Evolutionary conservation across 2,329 filamentous ascomycete genomes (phyloP), one percentile per base, ranked within the genome.

Genomic region (Calonectria multiphialidica): DNA sequence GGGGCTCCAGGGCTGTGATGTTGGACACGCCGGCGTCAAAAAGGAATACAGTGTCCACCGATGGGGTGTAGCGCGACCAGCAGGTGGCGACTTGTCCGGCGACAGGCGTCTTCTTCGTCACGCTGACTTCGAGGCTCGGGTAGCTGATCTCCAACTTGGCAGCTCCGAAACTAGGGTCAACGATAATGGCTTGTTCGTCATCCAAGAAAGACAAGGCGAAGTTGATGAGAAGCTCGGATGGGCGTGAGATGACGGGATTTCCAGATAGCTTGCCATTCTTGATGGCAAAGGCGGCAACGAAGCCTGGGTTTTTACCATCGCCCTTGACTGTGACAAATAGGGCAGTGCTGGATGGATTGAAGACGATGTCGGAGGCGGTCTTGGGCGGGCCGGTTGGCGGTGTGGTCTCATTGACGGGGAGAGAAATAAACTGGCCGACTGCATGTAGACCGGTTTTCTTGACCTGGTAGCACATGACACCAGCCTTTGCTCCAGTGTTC

Each of bases 401-500:
- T 15, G 57, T 62, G 23, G 57, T 62, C 57, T 62, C 57, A 15
- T 44, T 42, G 18, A 62, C 40, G 28, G 57, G 57, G 40, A 62
- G 57, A 45, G 57, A 33, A 37, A 62, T 62, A 40, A 62, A 62
- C 23, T 45, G 9, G 23, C 57, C 57, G 2, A 62, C 25, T 2
- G 57, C 37, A 7, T 62, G 57, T 18, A 62, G 5, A 10, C 57
- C 57, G 23, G 23, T 21, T 18, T 33, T 62, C 2, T 62, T 62
- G 57, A 62, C 37, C n/a, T 28, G 40, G 57, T 62, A 62, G 57
- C 57, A 62, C 57, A 62, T 62, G 57, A 62, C 40, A 8, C 57
- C 57, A 2, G 57, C 57, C 40, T 62, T 62, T 2, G 57, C 57
- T 62, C 57, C 57, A 13, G 57, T 62, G 40, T 62, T 62, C 57